A percentile compares a stretch with the other conserved stretches of the same genome.
phyloP scores from a whole-genome alignment of 1,284 basidiomycete species.

The Irpex rosettiformis region DNA sequence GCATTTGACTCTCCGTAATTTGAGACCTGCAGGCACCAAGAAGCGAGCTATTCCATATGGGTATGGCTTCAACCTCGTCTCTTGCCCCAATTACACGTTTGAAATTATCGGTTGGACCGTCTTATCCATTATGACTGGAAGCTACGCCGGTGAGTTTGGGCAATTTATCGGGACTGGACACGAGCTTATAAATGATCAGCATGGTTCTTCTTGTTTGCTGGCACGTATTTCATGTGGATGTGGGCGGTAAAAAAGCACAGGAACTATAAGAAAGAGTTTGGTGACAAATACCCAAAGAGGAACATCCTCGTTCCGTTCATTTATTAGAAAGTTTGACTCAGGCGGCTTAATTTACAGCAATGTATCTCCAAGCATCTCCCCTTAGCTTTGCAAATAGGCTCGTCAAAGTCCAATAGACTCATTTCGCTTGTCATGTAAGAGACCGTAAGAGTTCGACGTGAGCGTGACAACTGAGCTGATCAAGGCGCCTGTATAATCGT shows the following conservation, averaged over 20 bases:
- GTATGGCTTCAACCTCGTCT: constrained; percentile 83
- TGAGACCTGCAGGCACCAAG: constrained; percentile 81
- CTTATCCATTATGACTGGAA: constrained; percentile 78
- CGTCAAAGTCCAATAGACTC: background rate
- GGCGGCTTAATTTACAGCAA: background rate
- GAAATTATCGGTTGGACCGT: constrained; percentile 80
- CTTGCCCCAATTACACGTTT: constrained; percentile 96
- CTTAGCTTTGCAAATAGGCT: background rate
- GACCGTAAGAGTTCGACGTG: background rate
- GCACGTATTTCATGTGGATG: constrained; percentile 70
- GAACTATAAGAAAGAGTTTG: constrained; percentile 92
- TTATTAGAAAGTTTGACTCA: constrained; percentile 29
- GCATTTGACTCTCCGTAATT: constrained; percentile 79
- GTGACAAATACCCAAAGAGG: constrained; percentile 78
- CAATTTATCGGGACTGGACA: background rate
- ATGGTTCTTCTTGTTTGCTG: constrained; percentile 70
- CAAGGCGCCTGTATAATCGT: background rate
- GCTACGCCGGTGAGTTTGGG: constrained; percentile 61
- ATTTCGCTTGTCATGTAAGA: background rate
- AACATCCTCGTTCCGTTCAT: constrained; percentile 84
- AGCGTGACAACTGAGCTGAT: background rate
- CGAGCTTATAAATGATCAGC: constrained; percentile 31
- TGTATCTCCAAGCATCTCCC: background rate
- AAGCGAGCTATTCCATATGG: constrained; percentile 83
- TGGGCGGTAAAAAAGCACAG: constrained; percentile 95